Conservation (phyloP, 2,329 filamentous ascomycete species). For the Pestalotiopsis sp. region DNA sequence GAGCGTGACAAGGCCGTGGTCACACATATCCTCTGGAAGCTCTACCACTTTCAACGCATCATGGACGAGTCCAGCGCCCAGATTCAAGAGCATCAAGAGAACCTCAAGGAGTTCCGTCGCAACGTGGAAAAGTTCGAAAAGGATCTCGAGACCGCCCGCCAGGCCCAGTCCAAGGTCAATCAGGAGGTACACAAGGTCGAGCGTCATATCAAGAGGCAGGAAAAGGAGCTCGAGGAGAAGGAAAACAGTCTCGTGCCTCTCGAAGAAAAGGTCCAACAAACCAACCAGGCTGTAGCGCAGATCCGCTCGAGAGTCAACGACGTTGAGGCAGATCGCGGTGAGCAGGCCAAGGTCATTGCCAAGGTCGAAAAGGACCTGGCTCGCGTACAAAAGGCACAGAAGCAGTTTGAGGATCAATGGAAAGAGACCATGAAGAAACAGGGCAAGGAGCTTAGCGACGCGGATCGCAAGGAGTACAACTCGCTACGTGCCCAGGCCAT, state of each 20-base stretch:
- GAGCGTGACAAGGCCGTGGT: conserved; percentile 91
- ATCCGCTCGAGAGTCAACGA: conserved; percentile 70
- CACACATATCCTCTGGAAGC: conserved; percentile 92
- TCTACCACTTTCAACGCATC: conserved; percentile 90
- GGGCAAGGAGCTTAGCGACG: conserved; percentile 81
- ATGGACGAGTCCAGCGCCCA: conserved; percentile 91
- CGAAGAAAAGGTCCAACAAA: conserved; percentile 87
- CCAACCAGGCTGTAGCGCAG: conserved; percentile 69
- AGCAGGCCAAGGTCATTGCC: conserved; percentile 68
- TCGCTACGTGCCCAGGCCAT: conserved; percentile 82
- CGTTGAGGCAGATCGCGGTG: conserved; percentile 75
- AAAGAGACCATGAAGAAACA: conserved; percentile 82
- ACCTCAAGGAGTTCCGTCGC: conserved; percentile 88
- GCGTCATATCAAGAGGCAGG: conserved; percentile 80
- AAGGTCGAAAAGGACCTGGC: conserved; percentile 80
- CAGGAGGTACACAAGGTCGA: conserved; percentile 83
- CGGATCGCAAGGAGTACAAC: conserved; percentile 89
- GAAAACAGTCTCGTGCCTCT: conserved; percentile 86
- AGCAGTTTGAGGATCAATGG: conserved; percentile 87
- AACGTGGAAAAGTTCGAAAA: conserved; percentile 84
- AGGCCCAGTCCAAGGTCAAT: conserved; percentile 77
- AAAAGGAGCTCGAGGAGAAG: conserved; percentile 84
- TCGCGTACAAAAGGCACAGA: conserved; percentile 85
- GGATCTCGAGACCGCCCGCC: conserved; percentile 78
- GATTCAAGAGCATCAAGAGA: conserved; percentile 92